Conservation (phyloP, 208 protist species). For the Phytomonas sp. region DNA sequence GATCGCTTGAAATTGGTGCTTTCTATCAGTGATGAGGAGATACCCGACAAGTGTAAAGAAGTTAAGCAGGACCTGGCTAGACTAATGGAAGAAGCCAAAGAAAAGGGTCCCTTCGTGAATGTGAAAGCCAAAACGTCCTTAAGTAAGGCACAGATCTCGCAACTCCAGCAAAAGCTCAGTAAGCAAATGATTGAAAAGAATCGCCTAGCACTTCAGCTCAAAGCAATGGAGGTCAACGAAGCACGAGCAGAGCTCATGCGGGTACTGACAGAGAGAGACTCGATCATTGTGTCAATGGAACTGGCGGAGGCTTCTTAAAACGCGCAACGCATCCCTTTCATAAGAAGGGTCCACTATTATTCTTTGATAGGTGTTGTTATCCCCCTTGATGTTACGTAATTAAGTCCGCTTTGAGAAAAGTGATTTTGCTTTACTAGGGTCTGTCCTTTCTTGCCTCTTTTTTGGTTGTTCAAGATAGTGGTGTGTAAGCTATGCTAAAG, state of each 20-base stretch:
- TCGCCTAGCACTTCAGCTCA: slow-evolving; percentile 69
- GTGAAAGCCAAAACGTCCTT: slow-evolving; percentile 10
- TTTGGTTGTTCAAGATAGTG: not conserved
- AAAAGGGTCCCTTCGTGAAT: not conserved
- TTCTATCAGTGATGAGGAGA: slow-evolving; percentile 51
- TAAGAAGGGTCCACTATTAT: not conserved
- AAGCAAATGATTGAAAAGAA: slow-evolving; percentile 73
- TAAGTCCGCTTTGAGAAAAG: not conserved
- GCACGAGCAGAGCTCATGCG: slow-evolving; percentile 44
- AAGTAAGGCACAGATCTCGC: slow-evolving; percentile 51
- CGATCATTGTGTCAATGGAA: slow-evolving; percentile 34
- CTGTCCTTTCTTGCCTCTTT: not conserved
- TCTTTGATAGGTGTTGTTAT: not conserved
- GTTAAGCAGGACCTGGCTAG: slow-evolving; percentile 42
- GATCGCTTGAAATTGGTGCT: slow-evolving; percentile 56
- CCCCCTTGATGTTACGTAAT: not conserved
- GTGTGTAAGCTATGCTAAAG: not conserved
- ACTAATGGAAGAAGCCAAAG: slow-evolving; percentile 13
- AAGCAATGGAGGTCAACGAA: slow-evolving; percentile 52
- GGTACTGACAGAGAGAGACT: slow-evolving; percentile 46
- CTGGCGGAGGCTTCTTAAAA: slow-evolving; percentile 12
- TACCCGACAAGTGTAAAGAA: slow-evolving; percentile 33
- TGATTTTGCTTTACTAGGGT: not conserved
- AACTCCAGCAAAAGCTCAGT: slow-evolving; percentile 71
- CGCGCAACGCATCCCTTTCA: not conserved